Evolutionary conservation across 345 rosid genomes (phyloP).

Genomic region (Angophora floribunda): DNA sequence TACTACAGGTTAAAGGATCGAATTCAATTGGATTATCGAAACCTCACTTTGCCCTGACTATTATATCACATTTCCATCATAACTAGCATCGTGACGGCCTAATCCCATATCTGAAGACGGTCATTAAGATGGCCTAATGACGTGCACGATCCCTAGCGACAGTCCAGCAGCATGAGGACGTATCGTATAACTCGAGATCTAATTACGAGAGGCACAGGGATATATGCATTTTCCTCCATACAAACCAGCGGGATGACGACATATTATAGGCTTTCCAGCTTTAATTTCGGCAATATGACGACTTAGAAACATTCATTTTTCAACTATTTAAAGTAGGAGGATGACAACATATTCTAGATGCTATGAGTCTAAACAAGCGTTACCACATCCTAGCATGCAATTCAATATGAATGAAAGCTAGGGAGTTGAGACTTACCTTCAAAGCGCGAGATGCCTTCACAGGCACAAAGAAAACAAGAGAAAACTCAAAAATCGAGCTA

Average conservation of each 20-base stretch:
- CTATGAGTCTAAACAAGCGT: not conserved
- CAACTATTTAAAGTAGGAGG: not conserved
- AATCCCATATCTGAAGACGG: accelerated
- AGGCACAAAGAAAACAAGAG: too few species aligned
- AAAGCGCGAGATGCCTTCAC: not conserved
- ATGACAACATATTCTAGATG: not conserved
- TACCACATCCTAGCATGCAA: not conserved
- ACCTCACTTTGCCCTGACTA: accelerated
- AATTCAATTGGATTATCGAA: not conserved
- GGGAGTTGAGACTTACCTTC: not conserved
- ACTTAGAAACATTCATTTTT: not conserved
- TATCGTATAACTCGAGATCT: not conserved
- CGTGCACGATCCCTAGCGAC: not conserved
- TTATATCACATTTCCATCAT: not conserved
- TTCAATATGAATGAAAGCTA: too few species aligned
- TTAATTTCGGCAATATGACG: not conserved
- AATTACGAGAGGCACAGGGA: not conserved
- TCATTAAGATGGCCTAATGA: not conserved
- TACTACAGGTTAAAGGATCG: not conserved
- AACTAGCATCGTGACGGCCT: not conserved
- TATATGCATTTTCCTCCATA: not conserved
- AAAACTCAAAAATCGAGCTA: not conserved
- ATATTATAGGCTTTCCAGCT: not conserved
- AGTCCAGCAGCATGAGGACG: not conserved
- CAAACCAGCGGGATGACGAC: accelerated